A percentile compares a stretch with the other conserved stretches of the same genome.
phyloP scores from a whole-genome alignment of 768 basidiomycete species.

The Macrolepiota albuminosa region DNA sequence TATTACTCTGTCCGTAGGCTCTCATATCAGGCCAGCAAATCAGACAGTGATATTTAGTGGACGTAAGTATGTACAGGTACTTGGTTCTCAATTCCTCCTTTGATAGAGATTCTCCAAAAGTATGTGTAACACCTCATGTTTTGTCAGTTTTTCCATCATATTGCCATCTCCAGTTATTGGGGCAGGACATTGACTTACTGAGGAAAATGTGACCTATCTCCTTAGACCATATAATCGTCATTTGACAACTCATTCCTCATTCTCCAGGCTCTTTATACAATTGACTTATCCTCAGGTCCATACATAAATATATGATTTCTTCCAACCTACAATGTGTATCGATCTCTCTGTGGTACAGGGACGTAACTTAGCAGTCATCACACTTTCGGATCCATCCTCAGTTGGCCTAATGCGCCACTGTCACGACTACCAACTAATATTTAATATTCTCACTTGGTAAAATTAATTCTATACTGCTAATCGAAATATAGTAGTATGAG shows the following conservation, averaged over 20 bases:
- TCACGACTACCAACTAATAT: not conserved
- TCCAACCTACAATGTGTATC: not conserved
- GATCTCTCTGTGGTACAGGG: not conserved
- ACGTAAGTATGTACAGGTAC: not conserved
- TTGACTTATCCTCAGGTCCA: not conserved
- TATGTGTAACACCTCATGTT: not conserved
- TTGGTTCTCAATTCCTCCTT: not conserved
- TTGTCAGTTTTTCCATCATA: not conserved
- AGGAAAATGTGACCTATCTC: no score
- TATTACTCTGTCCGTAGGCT: no score
- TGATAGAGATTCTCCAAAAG: not conserved
- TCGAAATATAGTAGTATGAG: not conserved
- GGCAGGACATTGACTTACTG: not conserved
- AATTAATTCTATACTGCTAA: not conserved
- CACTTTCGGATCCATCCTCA: not conserved
- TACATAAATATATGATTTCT: not conserved
- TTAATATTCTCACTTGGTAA: not conserved
- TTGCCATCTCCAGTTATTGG: not conserved
- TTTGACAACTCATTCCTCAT: not conserved
- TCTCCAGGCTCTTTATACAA: not conserved
- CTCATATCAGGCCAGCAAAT: not conserved
- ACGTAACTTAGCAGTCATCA: not conserved
- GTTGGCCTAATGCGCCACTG: not conserved
- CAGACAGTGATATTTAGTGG: not conserved
- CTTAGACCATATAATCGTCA: no score